Conservation (phyloP, 2,329 filamentous ascomycete species). For the Calonectria hawksworthii region DNA sequence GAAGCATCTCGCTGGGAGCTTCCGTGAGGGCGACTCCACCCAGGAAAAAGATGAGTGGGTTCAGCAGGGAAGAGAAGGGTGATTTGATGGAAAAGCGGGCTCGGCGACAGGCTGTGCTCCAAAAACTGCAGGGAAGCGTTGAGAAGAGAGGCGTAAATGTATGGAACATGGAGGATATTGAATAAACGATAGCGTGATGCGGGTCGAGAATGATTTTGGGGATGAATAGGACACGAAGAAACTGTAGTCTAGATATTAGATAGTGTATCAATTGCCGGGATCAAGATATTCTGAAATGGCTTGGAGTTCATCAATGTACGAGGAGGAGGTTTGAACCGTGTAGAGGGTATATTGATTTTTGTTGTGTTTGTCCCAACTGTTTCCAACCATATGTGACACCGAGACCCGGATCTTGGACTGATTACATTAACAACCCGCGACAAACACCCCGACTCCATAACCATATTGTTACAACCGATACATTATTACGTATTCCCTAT, state of each 20-base stretch:
- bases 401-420: neutral
- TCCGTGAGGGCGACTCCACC: constrained; percentile 61
- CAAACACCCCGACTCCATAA: constrained; percentile 16
- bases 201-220: constrained; percentile 22
- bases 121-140: constrained; percentile 64
- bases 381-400: neutral
- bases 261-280: constrained; percentile 44
- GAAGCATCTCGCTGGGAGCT: constrained; percentile 57
- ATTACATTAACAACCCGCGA: constrained; percentile 5
- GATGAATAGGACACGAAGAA: constrained; percentile 34
- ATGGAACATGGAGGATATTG: constrained; percentile 64
- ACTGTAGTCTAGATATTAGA: constrained; percentile 47
- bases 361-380: neutral
- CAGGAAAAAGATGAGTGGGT: constrained; percentile 74
- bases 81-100: constrained; percentile 67
- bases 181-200: constrained; percentile 48
- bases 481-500: neutral
- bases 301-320: neutral
- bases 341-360: constrained; percentile 12
- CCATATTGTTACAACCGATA: constrained; percentile 12
- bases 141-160: constrained; percentile 65
- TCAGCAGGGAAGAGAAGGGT: constrained; percentile 70
- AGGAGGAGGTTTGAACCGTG: neutral
- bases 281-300: constrained; percentile 5
- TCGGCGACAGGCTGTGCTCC: constrained; percentile 66